These are phyloP conservation scores for Fraxinus latifolia DNA, from an alignment of 305 asterid genomes.

Conservation along the genomic window DNA sequence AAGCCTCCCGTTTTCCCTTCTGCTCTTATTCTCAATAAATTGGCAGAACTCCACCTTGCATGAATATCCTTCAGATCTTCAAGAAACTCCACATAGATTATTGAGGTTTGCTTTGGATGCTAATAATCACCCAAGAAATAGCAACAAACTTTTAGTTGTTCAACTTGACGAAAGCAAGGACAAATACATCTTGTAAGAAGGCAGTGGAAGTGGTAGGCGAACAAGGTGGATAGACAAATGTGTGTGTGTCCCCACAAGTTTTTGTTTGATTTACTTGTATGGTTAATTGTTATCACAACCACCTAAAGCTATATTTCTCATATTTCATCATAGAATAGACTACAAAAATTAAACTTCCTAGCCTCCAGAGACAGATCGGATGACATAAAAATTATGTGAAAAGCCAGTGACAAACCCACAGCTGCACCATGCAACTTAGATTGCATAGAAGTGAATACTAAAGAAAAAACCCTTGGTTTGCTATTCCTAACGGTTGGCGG, in stretches of 20 bases:
- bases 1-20: background rate
- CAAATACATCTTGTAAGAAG: background rate
- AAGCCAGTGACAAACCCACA: background rate
- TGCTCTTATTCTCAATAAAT: background rate
- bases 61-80: background rate
- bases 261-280: background rate
- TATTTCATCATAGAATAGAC: background rate
- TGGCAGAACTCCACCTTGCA: background rate
- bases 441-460: background rate
- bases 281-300: background rate
- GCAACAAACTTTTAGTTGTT: background rate
- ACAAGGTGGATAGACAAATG: background rate
- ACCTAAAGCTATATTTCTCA: background rate
- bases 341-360: background rate
- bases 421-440: background rate
- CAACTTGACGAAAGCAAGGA: background rate
- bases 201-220: background rate
- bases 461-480: background rate
- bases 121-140: background rate
- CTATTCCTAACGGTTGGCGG: background rate
- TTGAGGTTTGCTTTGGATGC: background rate
- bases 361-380: background rate
- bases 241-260: background rate
- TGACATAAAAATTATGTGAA: background rate
- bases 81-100: background rate